Evolutionary conservation across 2,329 filamentous ascomycete genomes (phyloP).

Genomic region (Beauveria australis): DNA sequence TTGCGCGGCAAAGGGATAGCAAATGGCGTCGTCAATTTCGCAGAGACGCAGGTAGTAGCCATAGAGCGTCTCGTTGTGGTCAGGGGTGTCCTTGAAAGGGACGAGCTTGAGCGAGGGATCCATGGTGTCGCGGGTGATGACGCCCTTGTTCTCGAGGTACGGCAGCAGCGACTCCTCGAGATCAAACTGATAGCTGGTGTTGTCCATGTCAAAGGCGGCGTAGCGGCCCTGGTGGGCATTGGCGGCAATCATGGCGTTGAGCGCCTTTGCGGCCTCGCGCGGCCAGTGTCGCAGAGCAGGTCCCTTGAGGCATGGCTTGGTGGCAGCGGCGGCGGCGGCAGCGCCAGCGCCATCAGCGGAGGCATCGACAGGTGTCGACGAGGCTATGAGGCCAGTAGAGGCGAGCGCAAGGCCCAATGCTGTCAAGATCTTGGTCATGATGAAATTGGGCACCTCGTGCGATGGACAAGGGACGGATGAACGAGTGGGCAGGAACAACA

Average conservation of each 20-base stretch:
- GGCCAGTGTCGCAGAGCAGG: constrained; percentile 27
- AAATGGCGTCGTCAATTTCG: constrained; percentile 31
- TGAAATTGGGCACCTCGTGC: neutral
- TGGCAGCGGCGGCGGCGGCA: neutral
- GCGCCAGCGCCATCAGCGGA: neutral
- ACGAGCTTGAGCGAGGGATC: constrained; percentile 32
- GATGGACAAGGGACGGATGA: neutral
- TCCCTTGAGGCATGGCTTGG: constrained; percentile 12
- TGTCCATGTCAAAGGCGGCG: constrained; percentile 38
- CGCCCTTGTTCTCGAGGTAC: constrained; percentile 32
- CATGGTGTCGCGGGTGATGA: constrained; percentile 32
- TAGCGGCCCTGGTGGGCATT: constrained; percentile 31
- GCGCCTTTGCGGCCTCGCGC: constrained; percentile 23
- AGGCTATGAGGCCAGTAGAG: neutral
- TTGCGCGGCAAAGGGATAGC: constrained; percentile 36
- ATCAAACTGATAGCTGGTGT: constrained; percentile 34
- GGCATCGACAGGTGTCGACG: neutral
- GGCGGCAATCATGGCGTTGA: constrained; percentile 29
- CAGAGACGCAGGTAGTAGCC: constrained; percentile 38
- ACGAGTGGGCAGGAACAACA: neutral
- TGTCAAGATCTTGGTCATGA: constrained; percentile 7
- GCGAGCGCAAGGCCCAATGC: constrained; percentile 7
- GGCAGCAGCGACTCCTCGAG: constrained; percentile 36
- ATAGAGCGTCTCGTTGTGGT: constrained; percentile 32
- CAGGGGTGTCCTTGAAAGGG: constrained; percentile 31